phyloP scores from a whole-genome alignment of 1,139 yeast species.

The Protomyces gravidus region DNA sequence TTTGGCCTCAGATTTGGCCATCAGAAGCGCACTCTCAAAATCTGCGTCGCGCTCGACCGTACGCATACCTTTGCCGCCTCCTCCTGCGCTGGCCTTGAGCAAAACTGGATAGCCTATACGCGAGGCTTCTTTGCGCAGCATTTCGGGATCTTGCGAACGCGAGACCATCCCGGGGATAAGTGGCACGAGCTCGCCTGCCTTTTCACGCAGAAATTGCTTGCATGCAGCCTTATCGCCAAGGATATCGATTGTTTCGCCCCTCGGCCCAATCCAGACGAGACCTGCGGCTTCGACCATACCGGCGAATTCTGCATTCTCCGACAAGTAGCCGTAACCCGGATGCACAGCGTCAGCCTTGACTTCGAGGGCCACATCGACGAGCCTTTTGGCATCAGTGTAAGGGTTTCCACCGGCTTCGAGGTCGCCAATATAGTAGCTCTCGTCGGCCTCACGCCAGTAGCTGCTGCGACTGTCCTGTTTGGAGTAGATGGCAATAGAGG shows the following conservation, averaged over 20 bases:
- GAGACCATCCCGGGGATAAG: constrained; percentile 83
- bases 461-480: background rate
- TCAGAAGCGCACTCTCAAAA: constrained; percentile 72
- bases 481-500: constrained; percentile 81
- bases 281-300: constrained; percentile 80
- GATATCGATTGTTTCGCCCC: constrained; percentile 54
- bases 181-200: constrained; percentile 72
- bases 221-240: constrained; percentile 95
- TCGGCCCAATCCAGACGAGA: constrained; percentile 88
- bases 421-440: constrained; percentile 1
- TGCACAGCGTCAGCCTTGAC: constrained; percentile 87
- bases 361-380: constrained; percentile 74
- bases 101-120: constrained; percentile 82
- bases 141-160: constrained; percentile 45
- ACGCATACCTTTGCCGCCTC: constrained; percentile 97
- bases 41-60: constrained; percentile 80
- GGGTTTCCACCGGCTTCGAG: background rate
- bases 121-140: constrained; percentile 64
- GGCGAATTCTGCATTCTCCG: constrained; percentile 94
- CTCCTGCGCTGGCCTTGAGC: constrained; percentile 98
- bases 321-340: constrained; percentile 94
- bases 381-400: constrained; percentile 58
- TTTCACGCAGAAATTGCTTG: constrained; percentile 71
- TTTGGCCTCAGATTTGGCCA: constrained; percentile 90
- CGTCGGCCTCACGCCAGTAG: constrained; percentile 1